Evolutionary conservation across 2,329 filamentous ascomycete genomes (phyloP), one percentile per base, ranked within the genome.

Genomic region (Apiospora malaysiana): DNA sequence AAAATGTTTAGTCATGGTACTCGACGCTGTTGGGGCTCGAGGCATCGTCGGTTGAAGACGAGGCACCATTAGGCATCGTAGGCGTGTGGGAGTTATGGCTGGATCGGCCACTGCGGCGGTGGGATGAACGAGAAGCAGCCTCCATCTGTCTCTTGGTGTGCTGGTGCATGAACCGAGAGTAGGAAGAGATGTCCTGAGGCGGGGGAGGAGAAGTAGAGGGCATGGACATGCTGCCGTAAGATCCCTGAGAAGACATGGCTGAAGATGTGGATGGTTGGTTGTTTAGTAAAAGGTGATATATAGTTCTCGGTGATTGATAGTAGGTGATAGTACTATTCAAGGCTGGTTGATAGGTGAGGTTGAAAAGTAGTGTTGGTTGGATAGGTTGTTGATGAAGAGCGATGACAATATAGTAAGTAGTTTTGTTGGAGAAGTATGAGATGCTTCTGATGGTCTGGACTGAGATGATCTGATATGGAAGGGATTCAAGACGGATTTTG

Each of bases 131-230:
- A 16, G 84, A 82, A n/a, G 85, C 84, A 9, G 83, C 83, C 72
- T 91, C 88, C 88, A 92, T 90, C 78, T 91, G 90, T 70, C 85
- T 83, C 83, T 89, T 90, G 72, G 90, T 92, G 81, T 92, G 89
- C 70, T 87, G 84, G 77, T 89, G 88, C 87, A 92, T 92, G 70
- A 84, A 87, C 72, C 85, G 85, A 18, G 89, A 82, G 75, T 92
- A 92, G 3, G 80, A 79, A 9, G 77, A 74, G 59, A 82, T 75
- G 66, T 80, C 79, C 27, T 37, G 27, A 70, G 75, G 66, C 21
- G 79, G 78, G 6, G 78, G 76, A 21, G 78, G 73, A 25, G 77
- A 74, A 25, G 74, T 73, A 27, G 74, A 18, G 6, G 79, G 76
- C 75, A 79, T 76, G 68, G 75, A 49, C 25, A 77, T 75, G 32